Base-by-base conservation (phyloP, 305 asterid species). In the Salvia sclarea region DNA sequence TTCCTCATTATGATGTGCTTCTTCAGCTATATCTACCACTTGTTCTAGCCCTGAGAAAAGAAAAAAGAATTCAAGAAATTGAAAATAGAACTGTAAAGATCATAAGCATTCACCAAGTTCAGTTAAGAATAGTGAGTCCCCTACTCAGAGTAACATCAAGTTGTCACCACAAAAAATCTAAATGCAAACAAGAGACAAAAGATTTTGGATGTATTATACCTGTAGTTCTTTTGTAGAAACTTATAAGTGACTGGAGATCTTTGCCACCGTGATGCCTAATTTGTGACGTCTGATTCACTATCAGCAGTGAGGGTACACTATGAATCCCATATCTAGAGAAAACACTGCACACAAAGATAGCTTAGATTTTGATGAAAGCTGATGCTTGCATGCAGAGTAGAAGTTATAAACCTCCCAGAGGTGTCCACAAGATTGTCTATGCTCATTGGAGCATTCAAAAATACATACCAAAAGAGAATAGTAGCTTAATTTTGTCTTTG, bases 291-390 rank as follows among this genome's bases (percentile, higher is more conserved):
- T 72, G 83, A 62, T 86, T 80, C 74, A 78, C 82, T 44, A 90
- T 75, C 40, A 84, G 72, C 56, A 86, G 78, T 3, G 93, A 76
- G 20, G 96, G 96, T 22, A 90, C 71, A 76, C 90, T 87, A 79
- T 84, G 95, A 68, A 90, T 73, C 62, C 95, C 96, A 69, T 84
- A 86, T 75, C 88, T 81, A 25, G 96, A 90, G 61, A 84, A 83
- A 57, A 86, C 69, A 75, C 96, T 90, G 88, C 64, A 69, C 16
- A 68, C 4, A 40, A 28, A 48, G 9, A 73, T 48, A 67, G 44
- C 50, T 74, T 65, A 54, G 31, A 61, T 8, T 53, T 38, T 4
- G 31, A 61, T 35, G 37, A 14, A 43, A 67, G 45, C 62, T 24
- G 61, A 43, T 30, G 28, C 38, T 48, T 43, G 38, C 63, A 24